Evolutionary conservation across 306 rosid genomes (phyloP), one percentile per base, ranked within the genome.

Genomic region (Chamaecrista fasciculata): DNA sequence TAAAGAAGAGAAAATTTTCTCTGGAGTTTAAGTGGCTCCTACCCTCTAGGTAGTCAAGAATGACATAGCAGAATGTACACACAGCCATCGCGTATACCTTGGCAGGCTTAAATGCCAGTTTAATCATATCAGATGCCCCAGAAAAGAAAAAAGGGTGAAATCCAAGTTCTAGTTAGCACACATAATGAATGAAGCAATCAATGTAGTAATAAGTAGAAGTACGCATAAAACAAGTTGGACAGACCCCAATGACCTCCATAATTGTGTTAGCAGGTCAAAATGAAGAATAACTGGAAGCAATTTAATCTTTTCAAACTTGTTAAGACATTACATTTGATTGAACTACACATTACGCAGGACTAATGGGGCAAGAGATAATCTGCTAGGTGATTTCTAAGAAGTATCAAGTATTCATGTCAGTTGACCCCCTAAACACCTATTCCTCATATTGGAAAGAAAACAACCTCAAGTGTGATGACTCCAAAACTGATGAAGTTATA

Each of bases 41-140:
- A n/a, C n/a, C 46, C 66, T 18, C 25, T 34, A 25, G 43, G 4
- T 29, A 36, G 48, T 20, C 48, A 37, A 19, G 48, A 36, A 61
- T 37, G 66, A 15, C 11, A 59, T 16, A n/a, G 39, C 24, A 71
- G 51, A 52, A 65, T 31, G 23, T 42, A 42, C 2, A 42, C 42
- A 48, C n/a, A 51, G 56, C 4, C 33, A 33, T 34, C 18, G 55
- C 43, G 36, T 14, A 14, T 21, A 53, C 36, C 16, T 19, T 36
- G 42, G 18, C 62, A 29, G 56, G 73, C 69, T 48, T 20, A 44
- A 20, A 6, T 14, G 15, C 58, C 40, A 34, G 16, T n/a, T 57
- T 16, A 74, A 20, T 65, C 39, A 77, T 11, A 63, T 55, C 68
- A 77, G 21, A 55, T 33, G 62, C 21, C 48, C 29, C 48, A 42